phyloP scores from a whole-genome alignment of 2,329 filamentous ascomycete species.

The Phoma sp. region DNA sequence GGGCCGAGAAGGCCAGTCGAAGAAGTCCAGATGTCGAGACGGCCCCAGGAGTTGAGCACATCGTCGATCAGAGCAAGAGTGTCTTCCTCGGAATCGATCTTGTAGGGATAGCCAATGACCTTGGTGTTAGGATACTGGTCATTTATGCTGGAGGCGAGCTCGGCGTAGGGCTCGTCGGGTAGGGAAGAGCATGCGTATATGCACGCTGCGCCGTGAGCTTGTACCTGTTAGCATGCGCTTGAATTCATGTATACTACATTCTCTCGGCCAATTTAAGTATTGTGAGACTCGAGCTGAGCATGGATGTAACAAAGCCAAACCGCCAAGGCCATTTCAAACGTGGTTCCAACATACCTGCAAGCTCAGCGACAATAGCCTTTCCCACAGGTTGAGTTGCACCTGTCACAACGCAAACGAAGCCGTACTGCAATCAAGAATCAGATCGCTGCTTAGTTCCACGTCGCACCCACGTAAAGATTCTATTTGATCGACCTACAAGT shows the following conservation, averaged over 20 bases:
- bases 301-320: no score
- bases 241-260: no score
- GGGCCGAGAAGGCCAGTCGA: slow-evolving; percentile 65
- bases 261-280: no score
- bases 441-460: neutral
- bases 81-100: slow-evolving; percentile 63
- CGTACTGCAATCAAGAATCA: slow-evolving; percentile 53
- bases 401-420: slow-evolving; percentile 69
- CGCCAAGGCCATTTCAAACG: neutral
- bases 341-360: slow-evolving; percentile 56
- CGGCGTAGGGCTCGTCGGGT: slow-evolving; percentile 50
- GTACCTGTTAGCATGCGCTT: slow-evolving; percentile 6
- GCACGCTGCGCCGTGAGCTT: slow-evolving; percentile 68
- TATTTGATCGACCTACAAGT: slow-evolving; percentile 49
- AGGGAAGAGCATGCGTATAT: slow-evolving; percentile 64
- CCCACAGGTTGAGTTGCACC: slow-evolving; percentile 67
- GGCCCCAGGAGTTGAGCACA: slow-evolving; percentile 64
- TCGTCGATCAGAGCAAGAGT: slow-evolving; percentile 68
- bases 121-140: slow-evolving; percentile 60
- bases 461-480: neutral
- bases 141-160: slow-evolving; percentile 52
- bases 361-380: slow-evolving; percentile 63
- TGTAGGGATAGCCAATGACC: slow-evolving; percentile 66
- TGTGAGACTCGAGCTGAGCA: neutral
- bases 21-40: slow-evolving; percentile 64